Base-by-base conservation (phyloP, 1,139 yeast genomes). In the Trichomonascaceae sp. region DNA sequence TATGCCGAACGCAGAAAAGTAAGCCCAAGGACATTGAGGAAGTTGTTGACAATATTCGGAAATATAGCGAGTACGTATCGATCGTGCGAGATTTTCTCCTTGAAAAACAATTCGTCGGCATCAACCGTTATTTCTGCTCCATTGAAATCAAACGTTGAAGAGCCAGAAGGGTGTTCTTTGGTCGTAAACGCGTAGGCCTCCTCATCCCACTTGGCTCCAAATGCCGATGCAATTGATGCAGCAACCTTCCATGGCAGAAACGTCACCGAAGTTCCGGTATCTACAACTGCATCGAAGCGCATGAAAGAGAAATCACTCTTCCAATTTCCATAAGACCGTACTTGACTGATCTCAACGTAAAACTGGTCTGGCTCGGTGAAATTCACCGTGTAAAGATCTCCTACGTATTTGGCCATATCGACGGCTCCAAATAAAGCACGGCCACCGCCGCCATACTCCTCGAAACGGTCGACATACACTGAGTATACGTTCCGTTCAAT, bases 1-100 rank as follows among this genome's bases (percentile, higher is more conserved):
- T 87, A 87, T 9, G 85, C 87, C 53, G 78, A 74, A 56, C 85
- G 75, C 62, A 87, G 70, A 68, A 87, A 81, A 45, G 82, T 78
- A 66, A 85, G 93, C 46, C 95, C 95, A 20, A 86, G 66, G 12
- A 78, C 74, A 30, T 30, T 38, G 18, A 12, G 13, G 38, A 51
- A 59, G 54, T 60, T 51, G n/a, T 64, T 27, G 54, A 60, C 61
- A n/a, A 50, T 49, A 49, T 61, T 63, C n/a, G 68, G 63, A 41
- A 56, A 38, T 36, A 59, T 49, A 15, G 60, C 49, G 10, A 27
- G 17, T 15, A 15, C 17, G 4, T 15, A 36, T 9, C 32, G 32
- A 36, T 36, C 13, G 3, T 15, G 17, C 17, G 15, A n/a, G 7
- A 15, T n/a, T n/a, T 2, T 13, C n/a, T 15, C 17, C 5, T 15